A percentile compares a stretch with the other conserved stretches of the same genome.
Conservation (phyloP, 148 eudicot species). For the Persicaria tinctoria region DNA sequence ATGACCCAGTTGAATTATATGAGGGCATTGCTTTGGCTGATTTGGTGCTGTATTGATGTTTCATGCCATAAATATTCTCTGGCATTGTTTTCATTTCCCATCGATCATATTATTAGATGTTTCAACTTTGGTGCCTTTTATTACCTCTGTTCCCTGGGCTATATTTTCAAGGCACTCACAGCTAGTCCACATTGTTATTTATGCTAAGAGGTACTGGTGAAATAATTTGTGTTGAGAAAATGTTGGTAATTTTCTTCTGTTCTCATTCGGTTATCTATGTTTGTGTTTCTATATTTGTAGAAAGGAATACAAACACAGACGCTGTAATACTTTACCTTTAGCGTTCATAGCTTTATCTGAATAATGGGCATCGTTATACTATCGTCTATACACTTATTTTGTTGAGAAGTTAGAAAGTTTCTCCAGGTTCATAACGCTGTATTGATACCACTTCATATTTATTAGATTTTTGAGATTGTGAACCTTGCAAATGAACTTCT, state of each 20-base stretch:
- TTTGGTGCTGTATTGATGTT: too few relatives aligned
- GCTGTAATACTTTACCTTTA: too few relatives aligned
- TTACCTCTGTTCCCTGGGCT: not conserved
- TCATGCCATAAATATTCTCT: too few relatives aligned
- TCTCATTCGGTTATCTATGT: not conserved
- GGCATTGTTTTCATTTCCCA: too few relatives aligned
- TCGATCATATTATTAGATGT: too few relatives aligned
- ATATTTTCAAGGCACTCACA: not conserved
- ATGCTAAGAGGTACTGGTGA: not conserved
- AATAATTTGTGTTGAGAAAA: not conserved
- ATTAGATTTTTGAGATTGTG: slow-evolving; percentile 90
- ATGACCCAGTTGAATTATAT: too few relatives aligned
- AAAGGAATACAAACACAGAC: too few relatives aligned
- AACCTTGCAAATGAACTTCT: slow-evolving; percentile 99
- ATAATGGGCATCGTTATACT: too few relatives aligned
- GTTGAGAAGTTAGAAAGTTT: not conserved
- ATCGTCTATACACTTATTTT: too few relatives aligned
- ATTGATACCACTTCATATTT: not conserved
- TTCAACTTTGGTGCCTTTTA: too few relatives aligned
- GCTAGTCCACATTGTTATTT: not conserved
- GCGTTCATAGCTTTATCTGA: too few relatives aligned
- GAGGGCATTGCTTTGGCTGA: too few relatives aligned
- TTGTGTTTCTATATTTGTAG: not conserved
- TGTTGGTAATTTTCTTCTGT: not conserved
- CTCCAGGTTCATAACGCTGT: not conserved